Base-by-base conservation (phyloP, 2,329 filamentous ascomycete species). In the Plenodomus biglobosus region DNA sequence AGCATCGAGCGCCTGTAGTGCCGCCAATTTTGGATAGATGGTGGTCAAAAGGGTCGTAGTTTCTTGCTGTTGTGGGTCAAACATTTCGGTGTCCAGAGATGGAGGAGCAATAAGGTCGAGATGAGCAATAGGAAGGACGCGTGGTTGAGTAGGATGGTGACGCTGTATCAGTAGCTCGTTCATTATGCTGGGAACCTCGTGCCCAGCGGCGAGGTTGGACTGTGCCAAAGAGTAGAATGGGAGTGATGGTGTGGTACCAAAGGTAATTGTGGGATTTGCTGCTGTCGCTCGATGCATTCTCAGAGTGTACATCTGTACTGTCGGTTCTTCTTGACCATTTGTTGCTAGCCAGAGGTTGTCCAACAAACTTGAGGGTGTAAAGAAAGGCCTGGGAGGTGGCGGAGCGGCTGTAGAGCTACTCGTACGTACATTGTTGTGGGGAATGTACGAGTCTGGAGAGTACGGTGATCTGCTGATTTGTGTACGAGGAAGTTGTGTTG, bases 191-290 rank as follows among this genome's bases (percentile, higher is more conserved):
- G 83, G 72, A 74, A 83, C 1, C 73, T 72, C 70, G 80, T 85
- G 64, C 67, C 78, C 56, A 10, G 58, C 55, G 16, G 66, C 64
- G 1, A 70, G 59, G 35, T 71, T 68, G 1, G 86, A 85, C 79
- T 58, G 87, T 76, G 59, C 83, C 54, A 90, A 73, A 49, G 80
- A 84, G 72, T 88, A 90, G 57, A 89, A 84, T 0, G 86, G 85
- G 51, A 87, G 81, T 0, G 85, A 86, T 1, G 83, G 83, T 13
- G 88, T 78, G 1, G 82, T 85, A 58, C 88, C 87, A 16, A 87
- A 77, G 0, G 85, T 85, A 3, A 85, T 80, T 1, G 66, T 68
- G 16, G 65, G 64, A 32, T 70, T 70, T 11, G 64, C 64, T 21
- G 61, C 77, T 1, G 76, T 67, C 0, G 83, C 80, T 20, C 70